phyloP scores from a whole-genome alignment of 306 rosid species.

The Castanopsis chinensis region DNA sequence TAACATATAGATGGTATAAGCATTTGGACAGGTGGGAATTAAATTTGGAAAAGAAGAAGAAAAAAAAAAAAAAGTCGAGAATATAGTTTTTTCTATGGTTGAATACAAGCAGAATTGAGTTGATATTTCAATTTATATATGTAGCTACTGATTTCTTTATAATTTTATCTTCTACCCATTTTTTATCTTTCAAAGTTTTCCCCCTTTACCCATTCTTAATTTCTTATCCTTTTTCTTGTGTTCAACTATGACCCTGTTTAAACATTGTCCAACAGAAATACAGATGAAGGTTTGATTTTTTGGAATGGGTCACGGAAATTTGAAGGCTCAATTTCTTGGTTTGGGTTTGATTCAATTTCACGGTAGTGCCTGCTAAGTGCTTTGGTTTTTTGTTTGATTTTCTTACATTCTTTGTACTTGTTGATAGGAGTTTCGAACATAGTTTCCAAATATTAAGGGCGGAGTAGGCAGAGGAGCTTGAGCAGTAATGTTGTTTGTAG shows the following conservation, averaged over 20 bases:
- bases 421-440: too few relatives aligned
- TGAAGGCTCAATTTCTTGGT: too few relatives aligned
- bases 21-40: conserved; percentile 7
- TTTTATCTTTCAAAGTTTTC: not conserved
- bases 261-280: not conserved
- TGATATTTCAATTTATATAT: not conserved
- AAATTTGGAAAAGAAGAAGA: not conserved
- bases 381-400: too few relatives aligned
- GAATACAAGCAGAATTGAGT: not conserved
- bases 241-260: not conserved
- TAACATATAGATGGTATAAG: conserved; percentile 22
- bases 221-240: not conserved
- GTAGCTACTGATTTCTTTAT: not conserved
- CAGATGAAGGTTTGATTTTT: not conserved
- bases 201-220: not conserved
- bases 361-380: too few relatives aligned
- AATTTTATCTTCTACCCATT: not conserved
- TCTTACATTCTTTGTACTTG: too few relatives aligned
- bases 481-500: too few relatives aligned
- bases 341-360: too few relatives aligned
- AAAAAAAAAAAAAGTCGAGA: not conserved
- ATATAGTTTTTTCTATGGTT: too few relatives aligned
- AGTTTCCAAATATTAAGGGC: too few relatives aligned
- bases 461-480: too few relatives aligned
- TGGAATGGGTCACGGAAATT: too few relatives aligned